Evolutionary conservation across 306 rosid genomes (phyloP), one percentile per base, ranked within the genome.

Genomic region (Quercus variabilis): DNA sequence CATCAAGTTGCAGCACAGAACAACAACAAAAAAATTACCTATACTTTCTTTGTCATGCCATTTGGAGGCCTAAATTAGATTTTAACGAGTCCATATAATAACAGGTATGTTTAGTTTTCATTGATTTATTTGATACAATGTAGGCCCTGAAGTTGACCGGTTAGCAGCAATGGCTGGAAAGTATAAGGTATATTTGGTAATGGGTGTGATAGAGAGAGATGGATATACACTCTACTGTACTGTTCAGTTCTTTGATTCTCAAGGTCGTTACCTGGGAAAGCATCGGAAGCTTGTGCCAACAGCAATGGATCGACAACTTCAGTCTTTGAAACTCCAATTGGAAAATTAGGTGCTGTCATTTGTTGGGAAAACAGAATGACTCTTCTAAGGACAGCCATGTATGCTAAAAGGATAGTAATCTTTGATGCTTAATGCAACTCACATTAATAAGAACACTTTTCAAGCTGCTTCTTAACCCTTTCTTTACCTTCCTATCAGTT

Each of bases 321-420:
- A 19, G 99, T 92, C 67, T 91, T 89, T 72, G 95, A 92, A 57
- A 92, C 99, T 74, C 89, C 90, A 69, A 74, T 94, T 71, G 99
- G 99, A 80, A 94, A 92, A 83, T 87, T 94, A 63, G 99, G 99
- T 71, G 98, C 92, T 78, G 97, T 88, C 77, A 88, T 92, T 86
- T 94, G 98, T 79, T 91, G 97, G 97, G 97, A 94, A 81, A 94
- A 92, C 83, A 91, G 71, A 77, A 92, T 94, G 98, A 97, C 98
- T 43, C 92, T 91, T 20, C 78, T 90, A n/a, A n/a, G n/a, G 23
- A 21, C 23, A 21, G 23, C 23, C 23, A 21, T 21, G 23, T 21
- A 21, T 21, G 23, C 23, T 21, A 21, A 94, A 92, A 90, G 98
- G 98, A 90, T 82, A 49, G 94, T 74, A 41, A 5, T 73, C 69